These are phyloP conservation scores for Aphanomyces astaci DNA, from an alignment of 352 stramenopile species.

Conservation along the genomic window DNA sequence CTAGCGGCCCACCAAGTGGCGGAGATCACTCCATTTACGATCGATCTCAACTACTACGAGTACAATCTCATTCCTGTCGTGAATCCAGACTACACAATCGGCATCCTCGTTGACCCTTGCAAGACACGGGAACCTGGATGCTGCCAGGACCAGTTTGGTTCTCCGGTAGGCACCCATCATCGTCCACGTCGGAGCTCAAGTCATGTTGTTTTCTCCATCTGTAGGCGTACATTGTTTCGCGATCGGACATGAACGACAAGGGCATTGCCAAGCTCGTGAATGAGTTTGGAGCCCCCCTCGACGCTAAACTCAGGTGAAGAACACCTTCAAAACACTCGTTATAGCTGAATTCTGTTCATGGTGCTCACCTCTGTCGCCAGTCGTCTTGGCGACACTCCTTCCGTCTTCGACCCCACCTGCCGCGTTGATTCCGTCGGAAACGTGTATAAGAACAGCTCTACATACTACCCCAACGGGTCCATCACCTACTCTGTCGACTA, in stretches of 20 bases:
- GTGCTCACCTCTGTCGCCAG: no score
- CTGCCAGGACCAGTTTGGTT: conserved; percentile 71
- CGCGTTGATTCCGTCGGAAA: conserved; percentile 41
- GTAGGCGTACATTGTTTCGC: conserved; percentile 35
- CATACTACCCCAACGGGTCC: background rate
- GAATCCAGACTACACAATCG: conserved; percentile 64
- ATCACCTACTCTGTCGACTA: conserved; percentile 16
- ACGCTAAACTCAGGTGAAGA: conserved; percentile 45
- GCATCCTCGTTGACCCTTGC: conserved; percentile 78
- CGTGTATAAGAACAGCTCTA: conserved; percentile 4
- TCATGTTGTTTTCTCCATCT: background rate
- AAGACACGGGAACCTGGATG: conserved; percentile 45
- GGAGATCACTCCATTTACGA: conserved; percentile 35
- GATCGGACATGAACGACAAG: conserved; percentile 29
- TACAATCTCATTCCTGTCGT: conserved; percentile 27
- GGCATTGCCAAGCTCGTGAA: conserved; percentile 48
- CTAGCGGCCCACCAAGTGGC: conserved; percentile 37
- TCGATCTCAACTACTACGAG: conserved; percentile 66
- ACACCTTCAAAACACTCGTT: no score
- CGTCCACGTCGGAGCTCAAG: background rate
- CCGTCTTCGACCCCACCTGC: conserved; percentile 61
- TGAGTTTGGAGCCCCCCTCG: conserved; percentile 46
- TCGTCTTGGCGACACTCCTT: conserved; percentile 57
- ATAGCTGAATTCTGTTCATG: no score
- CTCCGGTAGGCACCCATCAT: conserved; percentile 50